Evolutionary conservation across 176 grass and related monocot genomes (phyloP), one percentile per base, ranked within the genome.

Genomic region (Eleusine coracana): DNA sequence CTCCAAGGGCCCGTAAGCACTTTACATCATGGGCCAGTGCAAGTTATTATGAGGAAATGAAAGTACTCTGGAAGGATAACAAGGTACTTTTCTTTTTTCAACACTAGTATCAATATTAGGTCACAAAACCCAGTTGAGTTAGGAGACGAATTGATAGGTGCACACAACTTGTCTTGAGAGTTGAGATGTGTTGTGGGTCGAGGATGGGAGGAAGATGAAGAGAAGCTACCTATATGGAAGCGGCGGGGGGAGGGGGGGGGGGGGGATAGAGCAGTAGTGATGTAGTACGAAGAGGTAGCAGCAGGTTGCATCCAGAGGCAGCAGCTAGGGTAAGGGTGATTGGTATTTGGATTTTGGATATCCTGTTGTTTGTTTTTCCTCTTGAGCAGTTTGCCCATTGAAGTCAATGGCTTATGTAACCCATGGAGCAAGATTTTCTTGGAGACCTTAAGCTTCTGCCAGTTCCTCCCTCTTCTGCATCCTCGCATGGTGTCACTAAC

Each of bases 1-100:
- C 77, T 76, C 89, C 90, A 55, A 92, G 92, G 75, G 87, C 86
- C 75, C 92, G 92, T 14, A 95, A 98, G 52, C 92, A 98, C 74
- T 95, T 98, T 70, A 98, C 92, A 82, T 98, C 91, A 42, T 98
- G 96, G 96, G 91, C 91, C 63, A 60, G 92, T 92, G 79, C 77
- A 58, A 89, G 77, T 78, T 98, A 98, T 78, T 98, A 98, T 40
- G 75, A 98, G 50, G 91, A 92, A 71, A 56, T 80, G 76, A 75
- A 84, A 84, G 79, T 68, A 67, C 77, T 98, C 77, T 98, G 93
- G 91, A 95, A 98, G 74, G 89, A 95, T 82, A 82, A 93, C 78
- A 85, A 92, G 96, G 96, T 98, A 93, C 48, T 50, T 81, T 20
- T 52, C 5, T 52, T 6, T 21, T 56, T 21, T 20, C 16, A 56